Base-by-base conservation (phyloP, 176 grass and related monocot genomes). In the Aegilops tauschii region DNA sequence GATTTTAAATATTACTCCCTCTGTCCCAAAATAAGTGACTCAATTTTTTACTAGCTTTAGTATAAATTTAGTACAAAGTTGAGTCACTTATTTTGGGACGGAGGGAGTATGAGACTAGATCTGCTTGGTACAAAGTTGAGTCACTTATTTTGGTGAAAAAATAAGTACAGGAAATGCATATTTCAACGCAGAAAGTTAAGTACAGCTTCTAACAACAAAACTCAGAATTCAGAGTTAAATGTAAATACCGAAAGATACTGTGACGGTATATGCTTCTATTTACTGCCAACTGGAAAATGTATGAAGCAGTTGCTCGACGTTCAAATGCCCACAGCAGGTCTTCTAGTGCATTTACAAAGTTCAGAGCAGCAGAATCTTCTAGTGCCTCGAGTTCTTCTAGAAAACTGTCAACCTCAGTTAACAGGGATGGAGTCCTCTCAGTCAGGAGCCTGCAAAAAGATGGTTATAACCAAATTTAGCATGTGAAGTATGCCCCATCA, bases 291-390 rank as follows among this genome's bases (percentile, higher is more conserved):
- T 98, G 93, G 82, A 95, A 98, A 85, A 98, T 94, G 84, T 90
- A 91, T 39, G 88, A 92, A 76, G 96, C 96, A 79, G 92, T 98
- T 68, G 92, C 92, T 58, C 93, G 80, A 85, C 92, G 75, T 71
- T 98, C 93, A 91, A 95, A 98, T 81, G 96, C 88, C 96, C 96
- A 98, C 58, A 95, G 66, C 61, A 98, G 86, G 69, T 98, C 93
- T 86, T 91, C 91, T 77, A 98, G 58, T 83, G 96, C 96, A 94
- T 98, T 98, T 81, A 98, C 93, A 89, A 98, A 95, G 80, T 98
- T 95, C 68, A 95, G 91, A 37, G 87, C 74, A 87, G 93, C 90
- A 80, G 90, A 81, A 88, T 94, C 96, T 84, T 92, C 93, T 56
- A 92, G 27, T 20, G 58, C 40, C 65, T 21, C 61, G 21, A 95